Conservation (phyloP, 768 basidiomycete genomes). For the Russula griseocarnosa region DNA sequence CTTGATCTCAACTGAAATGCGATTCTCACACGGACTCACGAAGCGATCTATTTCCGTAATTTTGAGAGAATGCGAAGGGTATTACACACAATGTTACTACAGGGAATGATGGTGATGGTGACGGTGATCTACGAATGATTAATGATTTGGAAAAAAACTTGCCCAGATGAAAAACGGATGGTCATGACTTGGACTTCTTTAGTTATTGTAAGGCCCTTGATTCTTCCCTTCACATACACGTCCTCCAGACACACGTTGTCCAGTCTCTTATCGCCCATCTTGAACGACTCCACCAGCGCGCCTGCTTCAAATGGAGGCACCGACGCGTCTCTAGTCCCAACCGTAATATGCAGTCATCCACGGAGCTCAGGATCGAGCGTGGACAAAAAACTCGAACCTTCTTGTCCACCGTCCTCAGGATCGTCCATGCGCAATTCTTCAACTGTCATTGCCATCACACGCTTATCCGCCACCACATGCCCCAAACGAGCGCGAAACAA, state of each 20-base stretch:
- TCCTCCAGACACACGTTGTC: conserved; percentile 34
- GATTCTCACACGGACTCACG: too few species aligned
- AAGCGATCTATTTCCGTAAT: too few species aligned
- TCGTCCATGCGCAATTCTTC: conserved; percentile 47
- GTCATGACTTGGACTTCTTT: not conserved
- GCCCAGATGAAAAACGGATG: not conserved
- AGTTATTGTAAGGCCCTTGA: conserved; percentile 32
- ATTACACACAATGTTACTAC: not conserved
- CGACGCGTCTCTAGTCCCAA: conserved; percentile 58
- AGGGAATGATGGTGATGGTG: too few species aligned
- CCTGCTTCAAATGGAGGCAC: conserved; percentile 68
- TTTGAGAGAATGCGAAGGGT: not conserved
- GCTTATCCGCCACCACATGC: conserved; percentile 65
- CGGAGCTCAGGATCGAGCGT: conserved; percentile 46
- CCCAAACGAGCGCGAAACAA: conserved; percentile 59
- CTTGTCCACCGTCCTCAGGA: conserved; percentile 36
- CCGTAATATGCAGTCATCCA: conserved; percentile 73
- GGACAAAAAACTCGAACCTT: conserved; percentile 46
- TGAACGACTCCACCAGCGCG: conserved; percentile 56
- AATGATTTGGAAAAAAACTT: not conserved
- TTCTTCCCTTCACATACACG: conserved; percentile 33
- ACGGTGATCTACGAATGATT: not conserved
- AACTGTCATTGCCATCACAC: conserved; percentile 78
- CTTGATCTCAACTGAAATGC: too few species aligned
- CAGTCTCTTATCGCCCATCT: conserved; percentile 36